Evolutionary conservation across 1,284 basidiomycete genomes (phyloP), one percentile per base, ranked within the genome.

Genomic region (Cryptococcus hybrid): DNA sequence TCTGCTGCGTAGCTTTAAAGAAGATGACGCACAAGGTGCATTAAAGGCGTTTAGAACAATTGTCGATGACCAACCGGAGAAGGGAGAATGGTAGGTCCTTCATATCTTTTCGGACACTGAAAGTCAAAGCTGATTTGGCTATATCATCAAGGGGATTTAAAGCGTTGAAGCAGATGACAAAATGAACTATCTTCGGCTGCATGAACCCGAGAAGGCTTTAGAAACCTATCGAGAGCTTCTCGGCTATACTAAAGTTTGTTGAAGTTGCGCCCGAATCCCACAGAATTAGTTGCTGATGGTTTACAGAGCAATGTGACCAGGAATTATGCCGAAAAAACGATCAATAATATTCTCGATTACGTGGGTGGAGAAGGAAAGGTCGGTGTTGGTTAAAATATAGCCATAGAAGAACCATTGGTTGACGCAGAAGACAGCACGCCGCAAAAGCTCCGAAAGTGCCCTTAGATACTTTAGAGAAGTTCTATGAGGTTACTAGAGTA

Each of bases 271-370:
- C 15, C 12, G 40, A 12, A 42, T 51, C 36, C 39, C 37, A 8
- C 3, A 52, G 30, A 30, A 30, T 30, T 30, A 30, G 30, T 30
- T 4, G 30, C 40, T 12, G 11, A 15, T 42, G 40, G 11, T 15
- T 15, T 44, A 11, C 56, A 76, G 73, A 71, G 62, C 36, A 52
- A 68, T 35, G 74, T 77, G 5, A 77, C 77, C 7, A 65, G 75
- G 39, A 78, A 78, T 58, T 79, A 93, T 70, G 90, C 90, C 6
- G 96, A 99, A 78, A 99, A 82, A 89, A 18, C 91, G 6, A 99
- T 99, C 82, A 99, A 98, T 76, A 91, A 91, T 59, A 97, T 99
- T 61, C 82, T 99, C 63, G 96, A 99, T 77, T 99, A 99, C 70
- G 96, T 99, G 45, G 93, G 93, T 11, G 81, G 81, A 36, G 92